phyloP scores from a whole-genome alignment of 2,329 filamentous ascomycete genomes.

The Balansia obtecta region DNA sequence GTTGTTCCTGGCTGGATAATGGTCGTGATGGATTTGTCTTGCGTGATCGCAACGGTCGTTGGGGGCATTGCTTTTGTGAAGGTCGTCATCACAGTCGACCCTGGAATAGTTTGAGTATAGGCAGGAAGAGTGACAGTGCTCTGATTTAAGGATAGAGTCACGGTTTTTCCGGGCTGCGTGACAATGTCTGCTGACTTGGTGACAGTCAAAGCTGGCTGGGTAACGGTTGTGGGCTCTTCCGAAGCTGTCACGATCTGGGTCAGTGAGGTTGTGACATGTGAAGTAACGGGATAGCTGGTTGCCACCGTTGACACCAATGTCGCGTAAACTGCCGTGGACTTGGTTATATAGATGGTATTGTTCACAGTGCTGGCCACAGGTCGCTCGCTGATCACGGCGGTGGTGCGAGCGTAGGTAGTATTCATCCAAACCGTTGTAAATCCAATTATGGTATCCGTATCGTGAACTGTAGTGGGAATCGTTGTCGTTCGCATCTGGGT shows the following conservation, averaged over 20 bases:
- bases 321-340: slow-evolving; percentile 5
- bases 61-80: slow-evolving; percentile 4
- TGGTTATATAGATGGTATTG: slow-evolving; percentile 7
- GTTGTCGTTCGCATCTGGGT: slow-evolving; percentile 8
- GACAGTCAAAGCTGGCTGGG: background rate
- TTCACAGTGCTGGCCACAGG: slow-evolving; percentile 10
- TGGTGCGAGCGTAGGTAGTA: slow-evolving; percentile 8
- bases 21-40: slow-evolving; percentile 16
- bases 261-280: slow-evolving; percentile 5
- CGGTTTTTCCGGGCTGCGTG: slow-evolving; percentile 13
- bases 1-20: slow-evolving; percentile 19
- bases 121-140: slow-evolving; percentile 17
- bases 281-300: slow-evolving; percentile 9
- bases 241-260: slow-evolving; percentile 6
- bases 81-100: slow-evolving; percentile 7
- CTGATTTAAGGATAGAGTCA: slow-evolving; percentile 9
- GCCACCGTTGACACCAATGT: slow-evolving; percentile 8
- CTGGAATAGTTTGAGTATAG: slow-evolving; percentile 9
- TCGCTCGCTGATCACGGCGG: slow-evolving; percentile 6
- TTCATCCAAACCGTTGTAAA: slow-evolving; percentile 9
- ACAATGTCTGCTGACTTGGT: slow-evolving; percentile 9
- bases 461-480: slow-evolving; percentile 6
- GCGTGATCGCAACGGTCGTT: slow-evolving; percentile 9
- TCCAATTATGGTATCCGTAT: slow-evolving; percentile 4
- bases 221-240: slow-evolving; percentile 2